phyloP scores from a whole-genome alignment of 2,329 filamentous ascomycete genomes.

The Emmonsiellopsis sp. region DNA sequence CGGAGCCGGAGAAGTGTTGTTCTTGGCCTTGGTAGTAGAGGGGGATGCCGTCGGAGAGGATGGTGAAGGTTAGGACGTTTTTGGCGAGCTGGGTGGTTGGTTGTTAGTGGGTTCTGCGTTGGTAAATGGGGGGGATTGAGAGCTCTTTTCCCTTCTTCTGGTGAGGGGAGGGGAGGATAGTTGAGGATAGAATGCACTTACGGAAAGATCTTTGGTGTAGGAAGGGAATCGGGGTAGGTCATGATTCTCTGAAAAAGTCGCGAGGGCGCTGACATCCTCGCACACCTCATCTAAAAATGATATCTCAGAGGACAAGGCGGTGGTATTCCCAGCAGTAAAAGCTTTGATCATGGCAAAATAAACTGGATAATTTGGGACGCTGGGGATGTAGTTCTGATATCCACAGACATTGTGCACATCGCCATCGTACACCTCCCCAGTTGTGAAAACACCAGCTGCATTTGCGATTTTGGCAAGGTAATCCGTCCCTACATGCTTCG shows the following conservation, averaged over 20 bases:
- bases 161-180: neutral
- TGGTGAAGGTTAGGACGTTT: constrained; percentile 53
- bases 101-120: neutral
- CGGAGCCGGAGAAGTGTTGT: constrained; percentile 47
- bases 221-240: constrained; percentile 47
- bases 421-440: constrained; percentile 37
- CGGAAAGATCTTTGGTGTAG: constrained; percentile 41
- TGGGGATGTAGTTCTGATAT: constrained; percentile 34
- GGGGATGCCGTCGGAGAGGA: constrained; percentile 51
- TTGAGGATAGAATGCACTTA: neutral
- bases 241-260: constrained; percentile 51
- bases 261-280: constrained; percentile 37
- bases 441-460: constrained; percentile 34
- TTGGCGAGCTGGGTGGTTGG: constrained; percentile 36
- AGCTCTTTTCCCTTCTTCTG: too few relatives aligned
- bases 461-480: constrained; percentile 33
- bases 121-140: neutral
- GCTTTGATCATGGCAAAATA: constrained; percentile 8
- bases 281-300: constrained; percentile 24
- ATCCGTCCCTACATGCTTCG: constrained; percentile 34
- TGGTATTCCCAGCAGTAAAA: constrained; percentile 1
- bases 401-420: constrained; percentile 29
- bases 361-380: constrained; percentile 40
- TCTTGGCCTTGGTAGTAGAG: constrained; percentile 59
- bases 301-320: neutral